These are phyloP conservation scores for Ganoderma sinense DNA, from an alignment of 1,284 basidiomycete genomes.

Conservation along the genomic window DNA sequence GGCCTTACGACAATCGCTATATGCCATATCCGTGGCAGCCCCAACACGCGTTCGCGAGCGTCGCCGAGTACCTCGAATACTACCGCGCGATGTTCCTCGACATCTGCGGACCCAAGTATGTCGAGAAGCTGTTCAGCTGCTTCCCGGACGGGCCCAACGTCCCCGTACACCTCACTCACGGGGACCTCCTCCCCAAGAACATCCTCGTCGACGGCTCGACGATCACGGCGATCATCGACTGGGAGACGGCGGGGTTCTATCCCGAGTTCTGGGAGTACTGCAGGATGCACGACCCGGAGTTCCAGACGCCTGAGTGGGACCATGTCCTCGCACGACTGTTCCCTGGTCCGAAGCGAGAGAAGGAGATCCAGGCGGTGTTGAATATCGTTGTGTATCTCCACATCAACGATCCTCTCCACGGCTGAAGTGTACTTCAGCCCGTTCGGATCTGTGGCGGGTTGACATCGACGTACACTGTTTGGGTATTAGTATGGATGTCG, in stretches of 20 bases:
- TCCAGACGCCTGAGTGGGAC: neutral
- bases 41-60: neutral
- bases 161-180: neutral
- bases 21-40: neutral
- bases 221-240: neutral
- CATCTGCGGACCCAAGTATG: neutral
- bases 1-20: neutral
- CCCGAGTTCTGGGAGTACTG: neutral
- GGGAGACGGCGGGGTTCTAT: neutral
- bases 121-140: neutral
- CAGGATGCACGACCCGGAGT: neutral
- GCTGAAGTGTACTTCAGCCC: neutral
- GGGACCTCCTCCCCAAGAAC: neutral
- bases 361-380: neutral
- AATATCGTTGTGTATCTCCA: neutral
- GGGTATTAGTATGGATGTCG: no score
- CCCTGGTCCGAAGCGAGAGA: neutral
- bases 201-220: neutral
- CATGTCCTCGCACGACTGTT: neutral
- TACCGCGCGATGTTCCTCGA: neutral
- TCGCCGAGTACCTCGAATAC: neutral
- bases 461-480: no score
- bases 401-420: neutral
- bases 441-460: neutral
- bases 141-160: neutral